Evolutionary conservation across 1,284 basidiomycete genomes (phyloP), one percentile per base, ranked within the genome.

Genomic region (Puccinia polysora): DNA sequence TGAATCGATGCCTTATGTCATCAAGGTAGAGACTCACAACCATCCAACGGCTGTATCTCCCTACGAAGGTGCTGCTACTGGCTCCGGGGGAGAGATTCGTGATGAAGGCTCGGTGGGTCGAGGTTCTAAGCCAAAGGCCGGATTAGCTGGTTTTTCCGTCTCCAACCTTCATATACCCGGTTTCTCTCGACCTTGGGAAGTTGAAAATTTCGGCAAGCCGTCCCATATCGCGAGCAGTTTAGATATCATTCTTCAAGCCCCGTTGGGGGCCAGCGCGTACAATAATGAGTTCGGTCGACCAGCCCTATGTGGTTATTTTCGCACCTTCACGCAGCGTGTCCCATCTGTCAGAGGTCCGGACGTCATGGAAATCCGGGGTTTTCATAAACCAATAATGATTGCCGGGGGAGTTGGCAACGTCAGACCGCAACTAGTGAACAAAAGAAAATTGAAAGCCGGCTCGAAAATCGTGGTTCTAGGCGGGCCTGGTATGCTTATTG

Each of bases 301-400:
- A 0, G 93, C 79, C 25, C 77, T 83, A 85, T 65, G 84, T 89
- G 67, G 67, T 30, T 70, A 70, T 60, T 70, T 70, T 78, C 75
- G 79, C 53, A 80, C 79, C 55, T 78, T 75, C 73, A 78, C 75
- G 62, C 77, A 78, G 65, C 75, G 76, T 2, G 76, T 79, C 59
- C 76, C 78, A 10, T 64, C 50, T 91, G 91, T 82, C 95, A 92
- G 84, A 86, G 92, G 63, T 93, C 93, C 0, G 95, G 93, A 81
- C 84, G 87, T 20, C 88, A 79, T 74, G n/a, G 88, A 93, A 78
- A 84, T 94, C n/a, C 84, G 93, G 73, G 95, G 95, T 0, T 99
- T 97, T 82, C 96, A 98, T 83, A 99, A 99, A 81, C 95, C 95
- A 15, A 97, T 99, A 83, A 99, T 99, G 96, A 89, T 98, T 75